Conservation (phyloP, 768 basidiomycete genomes). For the Zangia roseola region DNA sequence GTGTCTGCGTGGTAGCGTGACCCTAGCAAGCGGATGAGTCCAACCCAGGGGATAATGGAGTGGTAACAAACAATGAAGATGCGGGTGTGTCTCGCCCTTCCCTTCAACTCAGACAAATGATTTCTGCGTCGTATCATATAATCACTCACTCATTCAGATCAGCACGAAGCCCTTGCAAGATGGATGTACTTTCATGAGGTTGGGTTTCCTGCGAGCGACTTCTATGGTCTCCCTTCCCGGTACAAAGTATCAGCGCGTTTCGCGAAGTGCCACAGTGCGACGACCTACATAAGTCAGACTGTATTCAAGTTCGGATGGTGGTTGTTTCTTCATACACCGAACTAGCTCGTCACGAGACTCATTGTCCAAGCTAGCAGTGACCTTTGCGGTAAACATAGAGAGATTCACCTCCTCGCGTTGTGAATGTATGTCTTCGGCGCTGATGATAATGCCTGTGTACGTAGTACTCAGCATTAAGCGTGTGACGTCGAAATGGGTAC, state of each 20-base stretch:
- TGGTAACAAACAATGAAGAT: constrained; percentile 12
- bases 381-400: constrained; percentile 27
- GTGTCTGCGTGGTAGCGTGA: constrained; percentile 12
- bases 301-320: not conserved
- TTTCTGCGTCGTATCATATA: not conserved
- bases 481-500: not conserved
- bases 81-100: constrained; percentile 12
- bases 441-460: constrained; percentile 63
- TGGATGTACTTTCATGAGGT: not conserved
- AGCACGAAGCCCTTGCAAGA: constrained; percentile 11
- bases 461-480: not conserved
- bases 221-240: constrained; percentile 4
- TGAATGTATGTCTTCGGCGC: constrained; percentile 73
- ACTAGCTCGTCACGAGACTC: not conserved
- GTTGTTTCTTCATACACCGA: not conserved
- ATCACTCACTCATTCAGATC: constrained; percentile 14
- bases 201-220: not conserved
- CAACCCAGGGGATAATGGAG: not conserved
- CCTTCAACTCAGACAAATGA: too few species aligned
- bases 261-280: too few species aligned
- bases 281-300: constrained; percentile 3
- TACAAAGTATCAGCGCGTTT: too few species aligned
- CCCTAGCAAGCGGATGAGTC: not conserved
- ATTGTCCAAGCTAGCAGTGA: too few species aligned
- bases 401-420: too few species aligned